Percentiles rank a stretch among this genome's conserved stretches.
phyloP scores from a whole-genome alignment of 2,329 filamentous ascomycete species.

The Scortechinia acanthostroma region DNA sequence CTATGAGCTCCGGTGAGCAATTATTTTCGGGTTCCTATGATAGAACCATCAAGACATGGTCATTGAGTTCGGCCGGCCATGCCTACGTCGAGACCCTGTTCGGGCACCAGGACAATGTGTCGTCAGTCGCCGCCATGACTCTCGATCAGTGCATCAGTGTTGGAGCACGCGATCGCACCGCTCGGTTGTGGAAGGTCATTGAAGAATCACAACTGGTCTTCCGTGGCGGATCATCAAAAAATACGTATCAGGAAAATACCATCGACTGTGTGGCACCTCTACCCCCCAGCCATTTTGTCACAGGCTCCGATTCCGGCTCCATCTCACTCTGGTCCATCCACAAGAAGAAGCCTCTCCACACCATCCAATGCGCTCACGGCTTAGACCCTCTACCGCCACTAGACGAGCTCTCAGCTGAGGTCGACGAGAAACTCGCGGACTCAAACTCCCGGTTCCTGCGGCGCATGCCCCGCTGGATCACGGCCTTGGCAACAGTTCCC shows the following conservation, averaged over 20 bases:
- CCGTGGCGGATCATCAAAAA: background rate
- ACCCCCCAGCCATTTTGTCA: background rate
- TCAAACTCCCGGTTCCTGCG: background rate
- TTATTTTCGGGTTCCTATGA: background rate
- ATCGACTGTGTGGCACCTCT: background rate
- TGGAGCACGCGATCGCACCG: background rate
- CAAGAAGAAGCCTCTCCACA: slow-evolving; percentile 1
- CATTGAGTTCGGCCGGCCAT: background rate
- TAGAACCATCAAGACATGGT: slow-evolving; percentile 1
- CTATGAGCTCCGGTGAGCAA: slow-evolving; percentile 1
- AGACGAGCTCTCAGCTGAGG: background rate
- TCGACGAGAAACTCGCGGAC: background rate
- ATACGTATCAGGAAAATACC: background rate
- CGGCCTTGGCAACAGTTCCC: background rate
- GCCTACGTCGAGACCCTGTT: background rate
- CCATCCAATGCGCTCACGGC: background rate
- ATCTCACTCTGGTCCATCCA: background rate
- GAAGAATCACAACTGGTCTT: background rate
- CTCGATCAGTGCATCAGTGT: background rate
- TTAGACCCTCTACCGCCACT: background rate
- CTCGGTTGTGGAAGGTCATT: background rate
- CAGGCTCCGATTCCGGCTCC: background rate
- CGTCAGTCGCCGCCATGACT: background rate
- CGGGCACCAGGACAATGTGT: background rate
- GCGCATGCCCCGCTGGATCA: background rate